Base-by-base conservation (phyloP, 331 rosid genomes). In the Quercus lobata region DNA sequence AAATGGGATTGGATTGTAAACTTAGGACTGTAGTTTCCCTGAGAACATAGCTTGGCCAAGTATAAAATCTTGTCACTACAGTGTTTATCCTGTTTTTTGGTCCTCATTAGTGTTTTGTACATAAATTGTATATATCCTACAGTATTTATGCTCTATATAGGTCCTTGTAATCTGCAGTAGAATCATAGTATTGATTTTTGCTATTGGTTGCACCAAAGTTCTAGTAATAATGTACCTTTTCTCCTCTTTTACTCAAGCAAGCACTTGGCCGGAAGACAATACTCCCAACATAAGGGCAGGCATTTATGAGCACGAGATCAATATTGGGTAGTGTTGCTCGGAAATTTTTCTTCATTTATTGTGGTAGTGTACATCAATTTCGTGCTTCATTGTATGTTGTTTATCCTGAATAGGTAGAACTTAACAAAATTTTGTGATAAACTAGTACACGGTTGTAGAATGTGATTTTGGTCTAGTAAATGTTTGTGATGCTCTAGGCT, bases 81-180 rank as follows among this genome's bases (percentile, higher is more conserved):
- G 54, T 17, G 54, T 46, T 83, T 12, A 24, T 27, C 24, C 65
- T 46, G 17, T 76, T 18, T 44, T 76, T 79, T 71, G 73, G 71
- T 79, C 49, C 66, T 65, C 32, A 27, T 12, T 32, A 74, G 32
- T 37, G 72, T 81, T 41, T 49, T 85, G 85, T 85, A 72, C 63
- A 81, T 78, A 81, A 57, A 41, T 58, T 81, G 85, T 84, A 81
- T 60, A 84, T 81, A 84, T 69, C 44, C 25, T 68, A 68, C 72
- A 32, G 54, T 35, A 32, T 68, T 34, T 68, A 34, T 68, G 53
- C 54, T n/a, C 35, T 35, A 34, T 73, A 80, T 69, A 73, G 60
- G 68, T 71, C 69, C 8, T 62, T 66, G 69, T 57, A 72, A 22
- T 76, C 69, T 76, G 70, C 70, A 34, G 22, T 52, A 73, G 74